Percentiles rank a stretch among this genome's conserved stretches.
These are phyloP conservation scores for Claviceps humidiphila DNA, from an alignment of 2,329 filamentous ascomycete species.

Conservation along the genomic window DNA sequence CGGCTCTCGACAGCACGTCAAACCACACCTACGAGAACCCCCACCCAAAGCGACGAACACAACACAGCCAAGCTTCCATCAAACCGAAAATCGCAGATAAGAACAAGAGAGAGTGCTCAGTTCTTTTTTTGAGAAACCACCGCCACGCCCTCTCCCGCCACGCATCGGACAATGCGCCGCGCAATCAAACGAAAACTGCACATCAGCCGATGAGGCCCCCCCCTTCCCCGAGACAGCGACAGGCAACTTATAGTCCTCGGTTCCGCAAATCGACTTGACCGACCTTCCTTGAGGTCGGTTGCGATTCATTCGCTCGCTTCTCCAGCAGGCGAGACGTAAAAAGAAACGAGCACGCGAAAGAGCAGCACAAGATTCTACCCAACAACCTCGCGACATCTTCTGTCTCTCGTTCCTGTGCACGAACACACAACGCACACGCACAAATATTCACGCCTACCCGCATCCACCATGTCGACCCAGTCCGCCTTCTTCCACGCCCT, in stretches of 20 bases:
- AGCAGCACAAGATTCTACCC: background rate
- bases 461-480: conserved; percentile 28
- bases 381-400: too few relatives aligned
- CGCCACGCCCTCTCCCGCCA: background rate
- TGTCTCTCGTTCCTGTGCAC: background rate
- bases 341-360: background rate
- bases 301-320: background rate
- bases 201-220: conserved; percentile 18
- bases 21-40: too few relatives aligned
- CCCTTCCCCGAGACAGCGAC: background rate
- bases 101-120: too few relatives aligned
- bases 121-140: too few relatives aligned
- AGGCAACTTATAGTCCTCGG: too few relatives aligned
- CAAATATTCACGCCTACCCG: too few relatives aligned
- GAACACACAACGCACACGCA: background rate
- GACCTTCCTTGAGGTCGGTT: background rate
- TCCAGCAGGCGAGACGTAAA: background rate
- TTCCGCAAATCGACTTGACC: too few relatives aligned
- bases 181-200: conserved; percentile 7
- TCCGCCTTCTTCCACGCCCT: conserved; percentile 55
- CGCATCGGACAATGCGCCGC: conserved; percentile 16
- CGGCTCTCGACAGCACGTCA: too few relatives aligned
- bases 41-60: background rate
- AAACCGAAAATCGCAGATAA: background rate
- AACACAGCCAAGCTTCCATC: background rate